Percentiles rank a stretch among this genome's conserved stretches.
Evolutionary conservation across 257 asterid species (phyloP).

Genomic region (Fraxinus anomala): DNA sequence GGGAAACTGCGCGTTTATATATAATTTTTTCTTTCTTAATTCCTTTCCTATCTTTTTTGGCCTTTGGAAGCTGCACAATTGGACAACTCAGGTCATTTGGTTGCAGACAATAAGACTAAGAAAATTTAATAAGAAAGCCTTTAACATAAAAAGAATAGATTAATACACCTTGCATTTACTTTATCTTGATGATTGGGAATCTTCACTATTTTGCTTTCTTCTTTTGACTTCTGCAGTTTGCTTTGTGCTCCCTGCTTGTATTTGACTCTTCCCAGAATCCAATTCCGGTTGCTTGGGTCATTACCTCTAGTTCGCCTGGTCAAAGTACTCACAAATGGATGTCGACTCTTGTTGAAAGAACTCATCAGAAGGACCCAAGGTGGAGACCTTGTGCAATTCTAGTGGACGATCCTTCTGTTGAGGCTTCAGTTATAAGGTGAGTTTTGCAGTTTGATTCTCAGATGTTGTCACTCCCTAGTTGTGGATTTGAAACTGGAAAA

Average conservation of each 20-base stretch:
- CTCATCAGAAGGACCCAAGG: conserved; percentile 42
- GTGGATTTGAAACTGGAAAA: not conserved
- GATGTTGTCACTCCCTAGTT: not conserved
- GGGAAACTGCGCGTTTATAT: not conserved
- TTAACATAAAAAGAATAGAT: conserved; percentile 1
- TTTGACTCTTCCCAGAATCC: conserved; percentile 49
- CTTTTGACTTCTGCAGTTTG: conserved; percentile 36
- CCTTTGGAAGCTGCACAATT: conserved; percentile 7
- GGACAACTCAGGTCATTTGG: not conserved
- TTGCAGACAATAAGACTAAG: not conserved
- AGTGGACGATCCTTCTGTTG: conserved; percentile 44
- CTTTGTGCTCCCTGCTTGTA: conserved; percentile 42
- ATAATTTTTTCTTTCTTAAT: not conserved
- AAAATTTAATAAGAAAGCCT: not conserved
- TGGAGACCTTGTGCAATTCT: conserved; percentile 52
- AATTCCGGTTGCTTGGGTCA: conserved; percentile 53
- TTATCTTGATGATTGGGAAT: not conserved
- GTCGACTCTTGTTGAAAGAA: conserved; percentile 39
- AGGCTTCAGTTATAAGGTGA: conserved; percentile 41
- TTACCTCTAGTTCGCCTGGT: conserved; percentile 34
- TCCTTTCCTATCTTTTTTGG: not conserved
- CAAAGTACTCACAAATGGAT: conserved; percentile 41
- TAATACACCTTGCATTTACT: not conserved
- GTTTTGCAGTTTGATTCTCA: conserved; percentile 7
- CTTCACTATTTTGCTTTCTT: conserved; percentile 1